Evolutionary conservation across 805 yeast genomes (phyloP).

Genomic region (Ogataea wickerhamii): DNA sequence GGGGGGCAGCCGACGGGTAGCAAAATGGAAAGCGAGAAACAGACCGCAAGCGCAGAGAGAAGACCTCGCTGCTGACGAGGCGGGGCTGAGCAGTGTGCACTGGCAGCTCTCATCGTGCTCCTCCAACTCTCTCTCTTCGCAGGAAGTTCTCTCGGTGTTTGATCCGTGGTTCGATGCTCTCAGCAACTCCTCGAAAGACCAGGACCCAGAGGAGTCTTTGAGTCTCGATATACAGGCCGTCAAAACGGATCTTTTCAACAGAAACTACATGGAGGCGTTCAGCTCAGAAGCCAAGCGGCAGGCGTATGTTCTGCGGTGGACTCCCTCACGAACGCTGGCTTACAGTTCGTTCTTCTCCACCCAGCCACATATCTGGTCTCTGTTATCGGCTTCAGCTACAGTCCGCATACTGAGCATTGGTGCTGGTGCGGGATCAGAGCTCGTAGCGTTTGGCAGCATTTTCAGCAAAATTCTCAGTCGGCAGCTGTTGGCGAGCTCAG

Average conservation of each 20-base stretch:
- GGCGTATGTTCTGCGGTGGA: constrained; percentile 83
- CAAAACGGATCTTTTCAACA: constrained; percentile 61
- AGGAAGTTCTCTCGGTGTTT: constrained; percentile 32
- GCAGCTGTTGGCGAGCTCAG: constrained; percentile 7
- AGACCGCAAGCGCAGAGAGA: neutral
- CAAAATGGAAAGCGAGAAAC: constrained; percentile 29
- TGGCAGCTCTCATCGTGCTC: constrained; percentile 7
- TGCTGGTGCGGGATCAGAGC: constrained; percentile 88
- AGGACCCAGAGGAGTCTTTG: constrained; percentile 33
- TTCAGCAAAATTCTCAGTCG: constrained; percentile 36
- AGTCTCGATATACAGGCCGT: constrained; percentile 57
- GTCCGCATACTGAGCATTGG: constrained; percentile 59
- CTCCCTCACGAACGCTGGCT: constrained; percentile 76
- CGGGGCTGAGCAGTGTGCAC: constrained; percentile 18
- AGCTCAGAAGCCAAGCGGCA: constrained; percentile 56
- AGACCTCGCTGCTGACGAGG: constrained; percentile 24
- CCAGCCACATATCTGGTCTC: constrained; percentile 38
- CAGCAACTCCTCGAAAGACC: constrained; percentile 16
- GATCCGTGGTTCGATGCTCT: constrained; percentile 30
- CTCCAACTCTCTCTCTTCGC: constrained; percentile 30
- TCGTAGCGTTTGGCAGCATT: constrained; percentile 60
- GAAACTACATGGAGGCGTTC: constrained; percentile 73
- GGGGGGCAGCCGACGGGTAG: constrained; percentile 35
- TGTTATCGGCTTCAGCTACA: constrained; percentile 32
- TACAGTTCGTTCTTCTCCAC: constrained; percentile 64